Evolutionary conservation across 345 rosid genomes (phyloP).

Genomic region (Jatropha curcas): DNA sequence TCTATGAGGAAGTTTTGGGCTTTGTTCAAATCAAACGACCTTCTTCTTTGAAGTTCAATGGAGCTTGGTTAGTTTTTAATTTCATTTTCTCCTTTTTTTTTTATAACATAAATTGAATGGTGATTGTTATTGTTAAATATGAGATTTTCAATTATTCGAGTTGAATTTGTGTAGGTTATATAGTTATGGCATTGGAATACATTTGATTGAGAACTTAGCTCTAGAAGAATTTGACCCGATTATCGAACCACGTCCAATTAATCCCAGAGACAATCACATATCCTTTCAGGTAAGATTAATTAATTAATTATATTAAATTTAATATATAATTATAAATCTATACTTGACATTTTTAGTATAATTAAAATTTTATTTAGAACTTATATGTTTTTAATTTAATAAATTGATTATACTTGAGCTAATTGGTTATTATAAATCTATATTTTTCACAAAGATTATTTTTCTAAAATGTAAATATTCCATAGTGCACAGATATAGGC

Average conservation of each 20-base stretch:
- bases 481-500: conserved; percentile 49
- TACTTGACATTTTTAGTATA: too few relatives aligned
- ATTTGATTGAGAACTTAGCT: conserved; percentile 52
- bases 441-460: too few relatives aligned
- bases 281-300: conserved; percentile 46
- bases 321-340: too few relatives aligned
- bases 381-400: too few relatives aligned
- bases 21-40: conserved; percentile 61
- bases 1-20: conserved; percentile 54
- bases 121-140: background rate
- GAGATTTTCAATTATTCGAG: background rate
- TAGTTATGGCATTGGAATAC: conserved; percentile 57
- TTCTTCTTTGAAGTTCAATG: conserved; percentile 61
- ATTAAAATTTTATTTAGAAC: too few relatives aligned
- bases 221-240: conserved; percentile 39
- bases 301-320: too few relatives aligned
- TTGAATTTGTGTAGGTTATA: conserved; percentile 38
- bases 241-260: conserved; percentile 47
- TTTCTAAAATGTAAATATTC: too few relatives aligned
- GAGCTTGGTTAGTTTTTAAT: conserved; percentile 54
- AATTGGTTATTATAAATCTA: too few relatives aligned
- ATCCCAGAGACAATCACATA: conserved; percentile 58
- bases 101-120: background rate
- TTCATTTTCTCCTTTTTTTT: background rate
- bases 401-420: too few relatives aligned